Base-by-base conservation (phyloP, 331 rosid genomes). In the Malus hybrid region DNA sequence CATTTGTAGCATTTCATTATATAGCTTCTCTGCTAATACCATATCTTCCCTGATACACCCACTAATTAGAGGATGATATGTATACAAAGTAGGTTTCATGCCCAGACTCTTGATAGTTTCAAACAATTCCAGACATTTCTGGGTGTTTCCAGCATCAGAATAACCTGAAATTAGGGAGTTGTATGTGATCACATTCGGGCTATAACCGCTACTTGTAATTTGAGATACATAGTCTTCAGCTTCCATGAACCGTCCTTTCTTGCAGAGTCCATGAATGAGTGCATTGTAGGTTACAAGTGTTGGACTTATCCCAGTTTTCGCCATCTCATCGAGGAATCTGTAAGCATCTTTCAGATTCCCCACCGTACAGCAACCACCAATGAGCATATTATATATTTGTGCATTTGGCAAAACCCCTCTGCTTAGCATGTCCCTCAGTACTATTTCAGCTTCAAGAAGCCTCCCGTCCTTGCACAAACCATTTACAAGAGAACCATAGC, bases 261-360 rank as follows among this genome's bases (percentile, higher is more conserved):
- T 84, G 86, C 96, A 89, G 7, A 93, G 85, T 80, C 97, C 96
- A 66, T 84, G 55, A 80, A 90, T 85, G 64, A 93, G 83, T 3
- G 89, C 78, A 69, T 93, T 90, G 87, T 93, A 86, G 28, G 97
- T 90, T 74, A 88, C 81, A n/a, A 89, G 88, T 66, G 96, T 93
- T 56, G 93, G 90, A 65, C 61, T 67, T 55, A 88, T 76, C 72
- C 87, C 86, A 60, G 73, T 70, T 62, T 67, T 75, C 34, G 32
- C 64, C 98, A 93, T 90, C 84, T 89, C 93, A 77, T 85, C 76
- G 19, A 87, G 77, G 78, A 86, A 79, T 59, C 84, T 79, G 72
- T 81, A 84, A 62, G 97, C 92, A 27, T 78, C 89, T 80, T 78
- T 78, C 85, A 89, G 24, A 76, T 85, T 87, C 59, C 87, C 79